Evolutionary conservation across 2,329 filamentous ascomycete genomes (phyloP), one percentile per base, ranked within the genome.

Genomic region (Calonectria naviculata): DNA sequence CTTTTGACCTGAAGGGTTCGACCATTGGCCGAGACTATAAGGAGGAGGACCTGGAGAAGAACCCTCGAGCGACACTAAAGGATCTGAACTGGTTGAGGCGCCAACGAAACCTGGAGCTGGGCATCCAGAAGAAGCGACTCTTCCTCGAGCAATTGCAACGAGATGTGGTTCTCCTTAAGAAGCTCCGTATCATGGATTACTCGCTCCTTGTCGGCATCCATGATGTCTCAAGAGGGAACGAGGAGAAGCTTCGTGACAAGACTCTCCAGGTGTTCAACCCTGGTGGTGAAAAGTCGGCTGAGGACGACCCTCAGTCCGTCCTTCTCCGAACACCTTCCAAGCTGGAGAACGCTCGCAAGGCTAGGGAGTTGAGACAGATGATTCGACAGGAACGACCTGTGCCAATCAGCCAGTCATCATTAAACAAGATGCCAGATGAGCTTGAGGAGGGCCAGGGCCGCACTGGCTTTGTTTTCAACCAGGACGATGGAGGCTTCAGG

Each of bases 131-230:
- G 86, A 97, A 96, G 84, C 88, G 92, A 58, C 85, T 95, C 24
- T 99, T 99, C 81, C 88, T 98, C 56, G 92, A 95, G 78, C 97
- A 99, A 84, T 91, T 99, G 80, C 90, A 95, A 76, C 90, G 90
- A 71, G 97, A 99, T 82, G 97, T 99, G 10, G 90, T 91, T 64
- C 87, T 99, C 36, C 85, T 99, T 71, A 95, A 98, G 83, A 91
- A 89, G 77, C 87, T 98, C 49, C 93, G 97, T 78, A 98, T 99
- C 78, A 99, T 99, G 97, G 97, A 99, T 83, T 99, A 99, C 84
- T 98, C 96, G 12, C 90, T 99, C 72, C 88, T 99, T 42, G 92
- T 99, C 66, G 97, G 97, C 61, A 97, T 98, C 62, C 97, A 99
- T 81, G 97, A 99, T 81, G 83, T 97, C 24, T 91, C 91, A 66